phyloP scores from a whole-genome alignment of 805 yeast genomes.

The Pichia nanzhaoensis region DNA sequence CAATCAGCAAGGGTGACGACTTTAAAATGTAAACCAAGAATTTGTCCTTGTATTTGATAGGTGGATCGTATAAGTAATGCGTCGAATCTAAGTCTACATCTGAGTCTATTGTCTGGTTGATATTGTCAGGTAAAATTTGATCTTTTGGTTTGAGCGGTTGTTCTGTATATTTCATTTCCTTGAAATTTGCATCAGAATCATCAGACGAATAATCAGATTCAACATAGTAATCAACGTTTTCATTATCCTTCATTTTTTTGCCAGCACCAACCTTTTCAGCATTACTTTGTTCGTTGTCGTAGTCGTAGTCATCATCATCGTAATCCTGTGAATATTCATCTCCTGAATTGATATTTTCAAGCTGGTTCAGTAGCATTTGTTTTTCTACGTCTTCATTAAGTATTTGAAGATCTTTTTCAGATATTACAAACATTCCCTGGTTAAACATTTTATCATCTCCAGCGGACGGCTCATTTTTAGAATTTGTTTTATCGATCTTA shows the following conservation, averaged over 20 bases:
- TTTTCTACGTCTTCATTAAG: conserved; percentile 3
- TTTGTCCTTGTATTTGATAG: conserved; percentile 9
- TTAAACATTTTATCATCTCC: not conserved
- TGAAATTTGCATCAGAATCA: not conserved
- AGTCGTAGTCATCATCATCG: not conserved
- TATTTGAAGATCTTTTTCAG: conserved; percentile 2
- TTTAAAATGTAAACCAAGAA: conserved; percentile 13
- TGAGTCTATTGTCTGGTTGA: conserved; percentile 3
- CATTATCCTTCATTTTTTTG: not conserved
- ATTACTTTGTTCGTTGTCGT: not conserved
- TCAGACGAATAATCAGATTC: not conserved
- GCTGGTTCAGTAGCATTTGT: conserved; percentile 1
- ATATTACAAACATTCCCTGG: conserved; percentile 5
- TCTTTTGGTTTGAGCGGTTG: not conserved
- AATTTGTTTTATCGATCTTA: too few relatives aligned
- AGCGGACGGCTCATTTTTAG: not conserved
- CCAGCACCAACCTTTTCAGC: not conserved
- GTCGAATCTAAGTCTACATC: conserved; percentile 14
- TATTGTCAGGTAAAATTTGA: not conserved
- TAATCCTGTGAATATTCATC: not conserved
- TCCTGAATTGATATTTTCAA: not conserved
- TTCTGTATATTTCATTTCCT: too few relatives aligned
- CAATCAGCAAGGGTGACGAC: conserved; percentile 11
- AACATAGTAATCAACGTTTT: not conserved
- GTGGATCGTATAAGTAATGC: conserved; percentile 15